Evolutionary conservation across 805 yeast genomes (phyloP).

Genomic region (Wickerhamomyces pijperi): DNA sequence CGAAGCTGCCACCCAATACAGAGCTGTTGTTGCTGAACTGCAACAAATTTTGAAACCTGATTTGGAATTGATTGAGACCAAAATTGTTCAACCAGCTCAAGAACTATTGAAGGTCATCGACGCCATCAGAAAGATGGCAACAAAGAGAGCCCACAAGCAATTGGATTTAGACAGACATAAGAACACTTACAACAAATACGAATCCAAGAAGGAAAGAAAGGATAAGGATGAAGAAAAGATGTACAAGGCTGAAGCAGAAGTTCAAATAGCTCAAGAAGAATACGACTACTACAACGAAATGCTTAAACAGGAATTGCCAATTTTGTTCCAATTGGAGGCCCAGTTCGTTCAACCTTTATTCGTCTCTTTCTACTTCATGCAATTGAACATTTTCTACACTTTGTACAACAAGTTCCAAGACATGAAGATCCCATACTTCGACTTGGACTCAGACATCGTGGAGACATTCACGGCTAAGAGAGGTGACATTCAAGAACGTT

Average conservation of each 20-base stretch:
- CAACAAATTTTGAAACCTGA: slow-evolving; percentile 86
- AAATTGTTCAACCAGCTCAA: slow-evolving; percentile 86
- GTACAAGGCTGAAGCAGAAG: slow-evolving; percentile 82
- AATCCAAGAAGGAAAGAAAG: slow-evolving; percentile 72
- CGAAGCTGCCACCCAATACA: slow-evolving; percentile 84
- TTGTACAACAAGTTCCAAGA: slow-evolving; percentile 86
- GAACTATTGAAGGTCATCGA: slow-evolving; percentile 77
- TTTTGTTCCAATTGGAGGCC: slow-evolving; percentile 77
- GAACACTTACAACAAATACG: slow-evolving; percentile 57
- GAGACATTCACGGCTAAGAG: slow-evolving; percentile 73
- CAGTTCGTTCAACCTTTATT: slow-evolving; percentile 90
- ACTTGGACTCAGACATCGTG: slow-evolving; percentile 70
- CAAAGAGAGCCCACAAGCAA: slow-evolving; percentile 92
- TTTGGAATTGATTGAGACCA: slow-evolving; percentile 78
- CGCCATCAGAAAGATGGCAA: slow-evolving; percentile 82
- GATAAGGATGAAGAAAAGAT: slow-evolving; percentile 85
- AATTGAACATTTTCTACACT: slow-evolving; percentile 91
- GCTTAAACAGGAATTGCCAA: slow-evolving; percentile 84
- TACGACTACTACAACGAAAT: slow-evolving; percentile 92
- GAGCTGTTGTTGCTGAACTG: slow-evolving; percentile 77
- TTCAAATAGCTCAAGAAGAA: slow-evolving; percentile 88
- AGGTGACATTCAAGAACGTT: slow-evolving; percentile 82
- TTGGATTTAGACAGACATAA: slow-evolving; percentile 84
- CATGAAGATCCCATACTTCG: slow-evolving; percentile 94
- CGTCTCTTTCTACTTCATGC: slow-evolving; percentile 94